phyloP scores from a whole-genome alignment of 2,329 filamentous ascomycete species.

The Claviceps fusiformis region DNA sequence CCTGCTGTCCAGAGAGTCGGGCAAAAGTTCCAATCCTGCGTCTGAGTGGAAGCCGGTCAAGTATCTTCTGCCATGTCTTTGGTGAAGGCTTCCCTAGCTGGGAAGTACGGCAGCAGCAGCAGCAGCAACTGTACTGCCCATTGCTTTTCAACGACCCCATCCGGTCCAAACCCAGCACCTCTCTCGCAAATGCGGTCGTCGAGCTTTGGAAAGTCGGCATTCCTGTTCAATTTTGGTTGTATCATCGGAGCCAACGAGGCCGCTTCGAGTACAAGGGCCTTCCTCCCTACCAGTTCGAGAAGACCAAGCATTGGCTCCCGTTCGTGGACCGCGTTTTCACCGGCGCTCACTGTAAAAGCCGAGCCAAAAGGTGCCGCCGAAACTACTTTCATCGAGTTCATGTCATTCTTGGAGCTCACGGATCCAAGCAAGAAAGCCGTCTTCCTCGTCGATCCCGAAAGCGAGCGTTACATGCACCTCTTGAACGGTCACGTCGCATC shows the following conservation, averaged over 20 bases:
- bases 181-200: constrained; percentile 7
- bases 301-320: constrained; percentile 24
- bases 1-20: constrained; percentile 27
- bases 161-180: constrained; percentile 1
- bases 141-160: background rate
- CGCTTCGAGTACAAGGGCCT: constrained; percentile 14
- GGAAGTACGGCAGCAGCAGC: background rate
- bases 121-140: background rate
- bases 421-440: background rate
- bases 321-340: constrained; percentile 8
- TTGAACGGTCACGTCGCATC: background rate
- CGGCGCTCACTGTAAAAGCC: background rate
- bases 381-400: background rate
- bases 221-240: constrained; percentile 23
- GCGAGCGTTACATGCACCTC: background rate
- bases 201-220: constrained; percentile 29
- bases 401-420: background rate
- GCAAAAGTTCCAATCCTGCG: constrained; percentile 15
- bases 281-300: constrained; percentile 31
- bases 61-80: constrained; percentile 22
- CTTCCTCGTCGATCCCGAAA: background rate
- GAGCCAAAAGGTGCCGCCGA: background rate
- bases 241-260: constrained; percentile 14
- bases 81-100: constrained; percentile 14
- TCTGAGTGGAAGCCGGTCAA: constrained; percentile 27